Evolutionary conservation across 164 flowering plant species (phyloP).

Genomic region (Buxus sempervirens): DNA sequence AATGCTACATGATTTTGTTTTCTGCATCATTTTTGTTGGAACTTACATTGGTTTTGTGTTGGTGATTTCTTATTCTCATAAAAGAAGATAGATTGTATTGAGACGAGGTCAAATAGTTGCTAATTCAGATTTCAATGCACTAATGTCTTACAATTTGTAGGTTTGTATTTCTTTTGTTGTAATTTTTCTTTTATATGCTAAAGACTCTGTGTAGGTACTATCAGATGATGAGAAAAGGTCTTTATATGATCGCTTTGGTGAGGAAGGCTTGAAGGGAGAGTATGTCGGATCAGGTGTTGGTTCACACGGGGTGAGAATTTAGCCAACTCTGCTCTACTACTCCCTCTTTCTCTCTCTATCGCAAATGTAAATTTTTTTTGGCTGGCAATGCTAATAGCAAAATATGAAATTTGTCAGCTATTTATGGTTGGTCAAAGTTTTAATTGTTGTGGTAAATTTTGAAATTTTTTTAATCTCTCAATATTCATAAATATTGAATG

Average conservation of each 20-base stretch:
- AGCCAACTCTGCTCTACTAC: too few species aligned
- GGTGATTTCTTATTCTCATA: background rate
- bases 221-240: constrained; percentile 91
- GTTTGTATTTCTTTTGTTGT: background rate
- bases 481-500: too few species aligned
- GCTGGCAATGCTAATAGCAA: too few species aligned
- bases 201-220: constrained; percentile 65
- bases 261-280: constrained; percentile 75
- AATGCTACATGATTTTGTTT: background rate
- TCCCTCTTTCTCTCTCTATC: too few species aligned
- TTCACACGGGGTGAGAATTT: constrained; percentile 55
- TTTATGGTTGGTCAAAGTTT: too few species aligned
- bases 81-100: background rate
- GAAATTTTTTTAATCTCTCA: too few species aligned
- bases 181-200: constrained; percentile 13
- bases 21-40: background rate
- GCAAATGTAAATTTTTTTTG: too few species aligned
- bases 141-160: background rate
- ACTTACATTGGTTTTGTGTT: background rate
- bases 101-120: background rate
- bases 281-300: constrained; percentile 40
- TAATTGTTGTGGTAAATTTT: too few species aligned
- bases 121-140: background rate
- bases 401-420: too few species aligned
- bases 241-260: constrained; percentile 92